These are phyloP conservation scores for Penicillium sp. DNA, from an alignment of 2,329 filamentous ascomycete species.

Conservation along the genomic window DNA sequence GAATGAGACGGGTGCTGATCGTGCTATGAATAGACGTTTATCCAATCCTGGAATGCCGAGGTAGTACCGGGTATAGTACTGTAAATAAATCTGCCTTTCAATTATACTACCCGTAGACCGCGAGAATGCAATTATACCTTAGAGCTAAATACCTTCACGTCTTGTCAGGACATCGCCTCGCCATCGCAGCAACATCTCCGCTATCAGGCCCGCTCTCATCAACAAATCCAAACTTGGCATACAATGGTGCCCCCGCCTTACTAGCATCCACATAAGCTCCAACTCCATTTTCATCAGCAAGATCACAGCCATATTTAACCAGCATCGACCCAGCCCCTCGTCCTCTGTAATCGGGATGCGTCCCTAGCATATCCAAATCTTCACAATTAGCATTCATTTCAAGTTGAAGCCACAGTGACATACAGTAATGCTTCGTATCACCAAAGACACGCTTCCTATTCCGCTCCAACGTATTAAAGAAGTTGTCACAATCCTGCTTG, in stretches of 20 bases:
- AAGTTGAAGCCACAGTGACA: not conserved
- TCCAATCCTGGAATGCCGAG: not conserved
- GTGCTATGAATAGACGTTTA: not conserved
- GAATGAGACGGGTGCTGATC: not conserved
- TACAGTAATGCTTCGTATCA: constrained; percentile 27
- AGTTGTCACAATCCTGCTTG: constrained; percentile 10
- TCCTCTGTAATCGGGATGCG: constrained; percentile 41
- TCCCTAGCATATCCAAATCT: constrained; percentile 40
- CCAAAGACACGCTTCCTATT: constrained; percentile 24
- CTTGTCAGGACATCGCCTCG: not conserved
- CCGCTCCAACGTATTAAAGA: constrained; percentile 21
- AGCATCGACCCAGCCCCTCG: constrained; percentile 42
- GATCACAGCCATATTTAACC: constrained; percentile 37
- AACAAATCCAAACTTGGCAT: constrained; percentile 40
- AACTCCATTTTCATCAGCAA: constrained; percentile 34
- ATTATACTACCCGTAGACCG: not conserved
- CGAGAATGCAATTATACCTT: not conserved
- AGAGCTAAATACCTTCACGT: not conserved
- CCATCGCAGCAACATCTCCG: constrained; percentile 10
- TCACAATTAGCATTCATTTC: not conserved
- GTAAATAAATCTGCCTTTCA: too few relatives aligned
- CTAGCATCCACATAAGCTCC: constrained; percentile 40
- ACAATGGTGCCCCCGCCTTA: constrained; percentile 34
- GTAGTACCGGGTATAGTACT: not conserved
- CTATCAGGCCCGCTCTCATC: constrained; percentile 21